These are phyloP conservation scores for Centrapalus pauciflorus DNA, from an alignment of 129 eudicot species.

Conservation along the genomic window DNA sequence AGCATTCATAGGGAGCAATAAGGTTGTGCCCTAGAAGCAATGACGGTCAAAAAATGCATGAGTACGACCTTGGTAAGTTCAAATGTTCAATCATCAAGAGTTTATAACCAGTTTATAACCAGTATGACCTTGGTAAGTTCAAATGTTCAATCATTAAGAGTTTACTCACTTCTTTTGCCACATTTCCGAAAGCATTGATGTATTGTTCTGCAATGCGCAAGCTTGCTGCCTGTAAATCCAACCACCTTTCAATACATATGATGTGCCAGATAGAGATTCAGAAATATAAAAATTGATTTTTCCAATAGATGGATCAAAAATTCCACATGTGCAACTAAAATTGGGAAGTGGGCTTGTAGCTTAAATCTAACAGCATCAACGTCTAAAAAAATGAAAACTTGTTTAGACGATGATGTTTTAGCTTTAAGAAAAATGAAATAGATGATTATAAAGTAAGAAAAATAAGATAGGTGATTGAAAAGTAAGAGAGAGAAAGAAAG, in stretches of 20 bases:
- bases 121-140: not conserved
- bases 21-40: constrained; percentile 55
- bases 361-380: no score
- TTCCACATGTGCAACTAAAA: not conserved
- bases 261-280: not conserved
- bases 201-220: constrained; percentile 86
- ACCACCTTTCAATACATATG: constrained; percentile 3
- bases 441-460: no score
- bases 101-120: not conserved
- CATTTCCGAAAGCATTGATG: constrained; percentile 67
- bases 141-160: not conserved
- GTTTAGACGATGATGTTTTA: no score
- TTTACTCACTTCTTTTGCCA: constrained; percentile 78
- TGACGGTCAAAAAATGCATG: no score
- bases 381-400: no score
- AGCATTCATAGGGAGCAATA: constrained; percentile 69
- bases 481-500: no score
- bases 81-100: not conserved
- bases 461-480: no score
- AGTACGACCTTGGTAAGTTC: not conserved
- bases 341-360: no score
- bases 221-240: constrained; percentile 84
- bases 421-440: no score
- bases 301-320: not conserved
- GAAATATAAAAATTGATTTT: no score